A percentile compares a stretch with the other conserved stretches of the same genome.
Conservation (phyloP, 2,329 filamentous ascomycete genomes). For the Nemania sp. region DNA sequence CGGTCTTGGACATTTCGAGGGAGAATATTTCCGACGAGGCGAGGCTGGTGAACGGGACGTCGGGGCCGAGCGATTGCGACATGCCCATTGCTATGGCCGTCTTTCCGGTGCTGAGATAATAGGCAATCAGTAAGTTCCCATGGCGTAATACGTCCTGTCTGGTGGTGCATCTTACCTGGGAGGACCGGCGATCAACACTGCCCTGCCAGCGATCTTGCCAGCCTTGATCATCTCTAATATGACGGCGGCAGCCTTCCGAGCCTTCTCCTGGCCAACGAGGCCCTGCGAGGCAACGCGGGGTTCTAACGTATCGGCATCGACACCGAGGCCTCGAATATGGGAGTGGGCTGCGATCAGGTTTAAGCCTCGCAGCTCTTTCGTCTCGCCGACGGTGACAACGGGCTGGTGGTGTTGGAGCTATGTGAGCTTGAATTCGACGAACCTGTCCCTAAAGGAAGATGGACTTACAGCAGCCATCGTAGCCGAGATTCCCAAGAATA, state of each 20-base stretch:
- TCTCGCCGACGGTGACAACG: slow-evolving; percentile 83
- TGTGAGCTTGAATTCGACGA: slow-evolving; percentile 26
- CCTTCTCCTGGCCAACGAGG: slow-evolving; percentile 94
- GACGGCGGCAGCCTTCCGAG: slow-evolving; percentile 92
- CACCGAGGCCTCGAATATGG: slow-evolving; percentile 93
- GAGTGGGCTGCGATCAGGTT: slow-evolving; percentile 99
- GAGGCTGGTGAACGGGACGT: slow-evolving; percentile 95
- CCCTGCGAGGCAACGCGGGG: slow-evolving; percentile 86
- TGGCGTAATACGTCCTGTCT: background rate
- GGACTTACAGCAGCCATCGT: slow-evolving; percentile 59
- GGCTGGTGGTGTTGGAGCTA: slow-evolving; percentile 47
- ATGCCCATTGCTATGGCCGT: slow-evolving; percentile 99
- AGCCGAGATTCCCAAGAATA: slow-evolving; percentile 12
- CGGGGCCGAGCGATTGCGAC: slow-evolving; percentile 90
- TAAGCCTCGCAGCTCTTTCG: slow-evolving; percentile 92
- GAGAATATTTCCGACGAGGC: slow-evolving; percentile 98
- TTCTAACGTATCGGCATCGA: slow-evolving; percentile 89
- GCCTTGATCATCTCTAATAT: slow-evolving; percentile 99
- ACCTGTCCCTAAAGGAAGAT: background rate
- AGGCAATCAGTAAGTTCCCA: slow-evolving; percentile 21
- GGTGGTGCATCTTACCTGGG: slow-evolving; percentile 63
- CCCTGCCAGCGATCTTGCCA: slow-evolving; percentile 95
- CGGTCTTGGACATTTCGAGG: slow-evolving; percentile 98
- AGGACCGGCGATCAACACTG: slow-evolving; percentile 91
- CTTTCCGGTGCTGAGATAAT: slow-evolving; percentile 78